Conservation (phyloP, 352 stramenopile species). For the Globisporangium ultimum region DNA sequence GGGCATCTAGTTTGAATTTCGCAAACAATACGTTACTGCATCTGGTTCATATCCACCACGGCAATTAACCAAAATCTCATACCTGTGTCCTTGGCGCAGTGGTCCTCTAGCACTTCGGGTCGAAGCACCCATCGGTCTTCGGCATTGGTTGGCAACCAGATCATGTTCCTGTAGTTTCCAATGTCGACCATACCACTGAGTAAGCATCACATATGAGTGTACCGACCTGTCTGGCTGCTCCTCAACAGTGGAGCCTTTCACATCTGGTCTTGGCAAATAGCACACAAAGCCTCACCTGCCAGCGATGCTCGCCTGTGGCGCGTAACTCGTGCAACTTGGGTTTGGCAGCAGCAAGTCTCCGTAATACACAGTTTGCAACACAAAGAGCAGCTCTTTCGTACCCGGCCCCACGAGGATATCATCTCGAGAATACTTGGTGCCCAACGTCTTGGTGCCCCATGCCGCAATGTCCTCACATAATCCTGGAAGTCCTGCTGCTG, state of each 20-base stretch:
- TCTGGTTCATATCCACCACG: no score
- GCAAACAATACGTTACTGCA: neutral
- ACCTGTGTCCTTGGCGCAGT: constrained; percentile 79
- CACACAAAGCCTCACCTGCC: constrained; percentile 36
- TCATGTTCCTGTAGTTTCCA: constrained; percentile 67
- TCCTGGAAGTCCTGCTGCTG: constrained; percentile 67
- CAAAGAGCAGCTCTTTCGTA: constrained; percentile 87
- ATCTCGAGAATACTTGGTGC: constrained; percentile 64
- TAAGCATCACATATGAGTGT: constrained; percentile 7
- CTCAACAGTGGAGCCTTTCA: no score
- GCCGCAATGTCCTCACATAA: constrained; percentile 77
- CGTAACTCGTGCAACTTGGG: constrained; percentile 84
- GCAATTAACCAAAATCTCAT: neutral
- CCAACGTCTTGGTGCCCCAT: constrained; percentile 54
- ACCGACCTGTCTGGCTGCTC: neutral
- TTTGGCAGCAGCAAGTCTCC: constrained; percentile 82
- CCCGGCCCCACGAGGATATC: constrained; percentile 84
- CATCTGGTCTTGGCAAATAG: neutral
- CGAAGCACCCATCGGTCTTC: constrained; percentile 80
- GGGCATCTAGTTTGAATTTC: constrained; percentile 44
- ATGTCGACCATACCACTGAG: constrained; percentile 5
- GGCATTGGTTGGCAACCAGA: constrained; percentile 79
- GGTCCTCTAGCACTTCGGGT: constrained; percentile 75
- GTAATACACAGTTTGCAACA: constrained; percentile 89
- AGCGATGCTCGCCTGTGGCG: constrained; percentile 80